Conservation (phyloP, 2,329 filamentous ascomycete species). For the Beauveria bassiana region DNA sequence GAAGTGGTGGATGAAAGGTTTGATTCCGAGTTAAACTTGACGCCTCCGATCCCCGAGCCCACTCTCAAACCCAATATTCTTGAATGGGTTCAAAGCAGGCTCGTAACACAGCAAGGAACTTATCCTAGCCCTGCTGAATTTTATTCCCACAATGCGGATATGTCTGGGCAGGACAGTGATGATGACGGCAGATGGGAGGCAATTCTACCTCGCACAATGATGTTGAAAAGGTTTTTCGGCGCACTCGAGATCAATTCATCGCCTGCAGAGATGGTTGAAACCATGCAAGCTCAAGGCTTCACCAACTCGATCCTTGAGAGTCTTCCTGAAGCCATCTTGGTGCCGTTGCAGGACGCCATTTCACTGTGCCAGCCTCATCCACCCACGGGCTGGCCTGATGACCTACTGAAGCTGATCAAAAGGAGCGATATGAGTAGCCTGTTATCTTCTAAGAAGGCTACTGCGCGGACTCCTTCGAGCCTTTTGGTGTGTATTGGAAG, state of each 20-base stretch:
- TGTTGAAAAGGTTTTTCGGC: constrained; percentile 61
- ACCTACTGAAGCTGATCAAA: constrained; percentile 67
- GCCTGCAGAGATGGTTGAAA: constrained; percentile 60
- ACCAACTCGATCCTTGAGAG: constrained; percentile 64
- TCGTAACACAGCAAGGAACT: constrained; percentile 30
- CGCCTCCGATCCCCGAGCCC: constrained; percentile 26
- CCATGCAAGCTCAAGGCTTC: constrained; percentile 60
- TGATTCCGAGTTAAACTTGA: constrained; percentile 28
- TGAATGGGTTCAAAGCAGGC: constrained; percentile 44
- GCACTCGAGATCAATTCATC: constrained; percentile 43
- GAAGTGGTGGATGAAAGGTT: constrained; percentile 33
- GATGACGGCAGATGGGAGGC: constrained; percentile 35
- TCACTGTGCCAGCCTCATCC: constrained; percentile 77
- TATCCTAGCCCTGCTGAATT: constrained; percentile 39
- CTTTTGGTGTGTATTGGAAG: constrained; percentile 32
- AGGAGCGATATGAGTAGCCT: constrained; percentile 72
- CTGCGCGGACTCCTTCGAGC: constrained; percentile 26
- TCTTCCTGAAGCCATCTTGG: constrained; percentile 75
- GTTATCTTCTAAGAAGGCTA: constrained; percentile 35
- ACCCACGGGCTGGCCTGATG: constrained; percentile 64
- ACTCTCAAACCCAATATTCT: constrained; percentile 34
- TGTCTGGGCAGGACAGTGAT: constrained; percentile 27
- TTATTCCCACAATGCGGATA: constrained; percentile 31
- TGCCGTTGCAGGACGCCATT: constrained; percentile 75
- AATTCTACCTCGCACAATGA: constrained; percentile 58